A percentile compares a stretch with the other conserved stretches of the same genome.
Conservation (phyloP, 306 rosid species). For the Oemleria cerasiformis region DNA sequence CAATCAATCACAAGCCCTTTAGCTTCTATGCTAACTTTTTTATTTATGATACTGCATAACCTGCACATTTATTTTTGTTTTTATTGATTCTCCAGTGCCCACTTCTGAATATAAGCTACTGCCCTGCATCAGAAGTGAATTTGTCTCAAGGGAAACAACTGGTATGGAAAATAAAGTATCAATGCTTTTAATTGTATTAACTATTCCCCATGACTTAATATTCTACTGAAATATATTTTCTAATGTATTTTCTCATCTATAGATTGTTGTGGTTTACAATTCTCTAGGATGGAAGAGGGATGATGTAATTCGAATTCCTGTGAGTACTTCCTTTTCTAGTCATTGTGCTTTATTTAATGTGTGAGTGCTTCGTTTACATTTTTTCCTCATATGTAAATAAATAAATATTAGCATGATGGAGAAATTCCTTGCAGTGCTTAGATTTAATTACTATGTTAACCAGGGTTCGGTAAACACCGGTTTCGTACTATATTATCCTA, state of each 20-base stretch:
- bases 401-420: neutral
- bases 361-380: neutral
- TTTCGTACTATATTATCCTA: too few species aligned
- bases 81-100: conserved; percentile 38
- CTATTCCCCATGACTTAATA: conserved; percentile 1
- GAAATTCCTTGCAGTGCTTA: neutral
- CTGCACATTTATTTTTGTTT: conserved; percentile 3
- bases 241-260: conserved; percentile 24
- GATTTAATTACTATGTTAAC: neutral
- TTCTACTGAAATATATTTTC: conserved; percentile 15
- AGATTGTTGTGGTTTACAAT: conserved; percentile 47
- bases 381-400: neutral
- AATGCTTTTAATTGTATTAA: conserved; percentile 1
- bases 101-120: conserved; percentile 52
- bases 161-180: conserved; percentile 31
- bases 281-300: conserved; percentile 59
- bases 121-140: conserved; percentile 53
- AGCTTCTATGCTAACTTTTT: conserved; percentile 3
- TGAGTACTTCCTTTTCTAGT: conserved; percentile 27
- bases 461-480: neutral
- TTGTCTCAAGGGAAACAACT: conserved; percentile 47
- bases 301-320: conserved; percentile 46
- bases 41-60: neutral
- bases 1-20: conserved; percentile 16
- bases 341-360: neutral